These are phyloP conservation scores for Vigna angularis DNA, from an alignment of 306 rosid species.

Conservation along the genomic window DNA sequence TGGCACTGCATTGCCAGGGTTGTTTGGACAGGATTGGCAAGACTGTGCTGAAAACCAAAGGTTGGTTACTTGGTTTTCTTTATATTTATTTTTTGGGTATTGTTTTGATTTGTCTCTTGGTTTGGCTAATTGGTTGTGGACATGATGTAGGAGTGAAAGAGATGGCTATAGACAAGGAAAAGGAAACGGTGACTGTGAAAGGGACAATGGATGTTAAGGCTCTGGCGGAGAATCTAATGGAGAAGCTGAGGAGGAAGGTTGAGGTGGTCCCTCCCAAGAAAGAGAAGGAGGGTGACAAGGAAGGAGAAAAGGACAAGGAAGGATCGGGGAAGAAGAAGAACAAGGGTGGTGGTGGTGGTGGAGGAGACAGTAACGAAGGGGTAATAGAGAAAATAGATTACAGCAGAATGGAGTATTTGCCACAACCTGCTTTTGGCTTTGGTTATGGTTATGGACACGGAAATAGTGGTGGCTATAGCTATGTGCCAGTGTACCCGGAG, in stretches of 20 bases:
- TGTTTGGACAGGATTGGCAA: slow-evolving; percentile 65
- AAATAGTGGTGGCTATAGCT: slow-evolving; percentile 29
- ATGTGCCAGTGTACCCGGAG: slow-evolving; percentile 47
- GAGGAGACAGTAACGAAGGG: slow-evolving; percentile 10
- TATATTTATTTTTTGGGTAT: too few relatives aligned
- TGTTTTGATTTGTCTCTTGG: not conserved
- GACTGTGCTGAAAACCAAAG: slow-evolving; percentile 66
- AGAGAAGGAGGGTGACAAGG: slow-evolving; percentile 45
- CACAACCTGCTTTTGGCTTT: slow-evolving; percentile 41
- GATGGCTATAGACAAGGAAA: slow-evolving; percentile 66
- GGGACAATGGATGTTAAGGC: slow-evolving; percentile 81
- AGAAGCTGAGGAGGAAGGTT: slow-evolving; percentile 68
- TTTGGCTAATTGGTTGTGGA: not conserved
- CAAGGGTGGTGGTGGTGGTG: slow-evolving; percentile 30
- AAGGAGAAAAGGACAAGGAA: slow-evolving; percentile 26
- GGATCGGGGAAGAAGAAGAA: slow-evolving; percentile 51
- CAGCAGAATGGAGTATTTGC: slow-evolving; percentile 41
- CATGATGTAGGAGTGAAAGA: slow-evolving; percentile 57
- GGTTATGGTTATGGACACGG: slow-evolving; percentile 34
- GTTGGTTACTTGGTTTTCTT: slow-evolving; percentile 35
- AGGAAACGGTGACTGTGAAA: slow-evolving; percentile 66
- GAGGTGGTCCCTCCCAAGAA: slow-evolving; percentile 79
- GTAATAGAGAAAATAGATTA: slow-evolving; percentile 42
- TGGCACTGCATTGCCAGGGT: slow-evolving; percentile 83
- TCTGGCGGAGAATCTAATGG: slow-evolving; percentile 51